Evolutionary conservation across 495 filamentous ascomycete species (phyloP), one percentile per base, ranked within the genome.

Genomic region (Glonium stellatum): DNA sequence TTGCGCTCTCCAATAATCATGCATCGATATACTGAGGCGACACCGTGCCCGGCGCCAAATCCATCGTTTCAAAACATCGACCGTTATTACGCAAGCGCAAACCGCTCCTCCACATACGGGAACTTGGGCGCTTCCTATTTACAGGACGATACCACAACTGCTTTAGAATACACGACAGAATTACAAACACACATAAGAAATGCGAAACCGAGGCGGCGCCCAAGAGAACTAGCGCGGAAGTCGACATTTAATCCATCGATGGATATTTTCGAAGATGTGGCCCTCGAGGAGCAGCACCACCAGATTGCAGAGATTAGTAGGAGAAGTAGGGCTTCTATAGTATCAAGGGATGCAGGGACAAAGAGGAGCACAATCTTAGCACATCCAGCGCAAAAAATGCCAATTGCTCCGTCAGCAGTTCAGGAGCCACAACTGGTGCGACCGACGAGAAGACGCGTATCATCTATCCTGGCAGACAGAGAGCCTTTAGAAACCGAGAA

Each of bases 261-360:
- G 36, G 61, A 69, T 23, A 65, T 65, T n/a, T 64, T 64, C 35
- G 62, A 69, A 35, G 67, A 69, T 49, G 62, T 64, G 8, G 60
- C 60, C 22, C 63, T 58, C n/a, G 63, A 67, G 35, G 59, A 67
- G 36, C 58, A 68, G n/a, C 55, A 25, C 5, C 55, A 49, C 46
- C 53, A 65, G 46, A 37, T 55, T 37, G 54, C 52, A 22, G 44
- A 48, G 21, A 50, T 56, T 11, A 42, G 48, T 18, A 37, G 51
- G 56, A 57, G 41, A 42, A 55, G 59, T 18, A 36, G 59, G 1
- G 55, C 57, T 41, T 60, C 61, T 1, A 35, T 61, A 5, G n/a
- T 60, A 36, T 37, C 50, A 1, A 11, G 44, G 25, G 39, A 56
- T n/a, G 23, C 22, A 34, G 54, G 37, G 9, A 18, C 55, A 11